A percentile compares a stretch with the other conserved stretches of the same genome.
Conservation (phyloP, 2,329 filamentous ascomycete genomes). For the Davidsoniella neocaledoniae region DNA sequence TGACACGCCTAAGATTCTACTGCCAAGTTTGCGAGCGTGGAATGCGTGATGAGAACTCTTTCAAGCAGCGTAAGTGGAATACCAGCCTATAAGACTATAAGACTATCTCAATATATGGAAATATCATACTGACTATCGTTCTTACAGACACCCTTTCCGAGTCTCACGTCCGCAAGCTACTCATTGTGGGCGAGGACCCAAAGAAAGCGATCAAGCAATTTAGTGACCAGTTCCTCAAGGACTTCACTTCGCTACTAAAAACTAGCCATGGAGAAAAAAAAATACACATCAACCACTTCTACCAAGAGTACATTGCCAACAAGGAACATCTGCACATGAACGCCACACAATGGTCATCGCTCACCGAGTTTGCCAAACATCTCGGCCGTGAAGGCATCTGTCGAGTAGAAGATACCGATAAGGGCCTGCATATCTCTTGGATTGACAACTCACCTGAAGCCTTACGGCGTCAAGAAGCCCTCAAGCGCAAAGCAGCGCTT, state of each 20-base stretch:
- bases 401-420: conserved; percentile 73
- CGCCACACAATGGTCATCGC: conserved; percentile 68
- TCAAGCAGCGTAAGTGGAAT: conserved; percentile 13
- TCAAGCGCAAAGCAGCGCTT: conserved; percentile 67
- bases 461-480: conserved; percentile 59
- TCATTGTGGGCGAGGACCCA: conserved; percentile 72
- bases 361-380: conserved; percentile 82
- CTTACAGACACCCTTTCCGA: conserved; percentile 78
- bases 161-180: conserved; percentile 77
- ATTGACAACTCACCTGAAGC: conserved; percentile 84
- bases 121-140: neutral
- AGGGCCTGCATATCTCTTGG: conserved; percentile 77
- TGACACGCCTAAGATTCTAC: conserved; percentile 78
- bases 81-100: neutral
- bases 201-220: conserved; percentile 71
- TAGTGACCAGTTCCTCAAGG: conserved; percentile 61
- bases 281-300: conserved; percentile 81
- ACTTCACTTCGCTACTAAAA: conserved; percentile 60
- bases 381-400: conserved; percentile 77
- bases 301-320: conserved; percentile 80
- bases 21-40: conserved; percentile 57
- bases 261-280: conserved; percentile 84
- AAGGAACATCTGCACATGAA: conserved; percentile 92
- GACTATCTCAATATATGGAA: too few relatives aligned
- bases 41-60: conserved; percentile 14